These are phyloP conservation scores for Penicillium macrosclerotiorum DNA, from an alignment of 495 filamentous ascomycete species.

Conservation along the genomic window DNA sequence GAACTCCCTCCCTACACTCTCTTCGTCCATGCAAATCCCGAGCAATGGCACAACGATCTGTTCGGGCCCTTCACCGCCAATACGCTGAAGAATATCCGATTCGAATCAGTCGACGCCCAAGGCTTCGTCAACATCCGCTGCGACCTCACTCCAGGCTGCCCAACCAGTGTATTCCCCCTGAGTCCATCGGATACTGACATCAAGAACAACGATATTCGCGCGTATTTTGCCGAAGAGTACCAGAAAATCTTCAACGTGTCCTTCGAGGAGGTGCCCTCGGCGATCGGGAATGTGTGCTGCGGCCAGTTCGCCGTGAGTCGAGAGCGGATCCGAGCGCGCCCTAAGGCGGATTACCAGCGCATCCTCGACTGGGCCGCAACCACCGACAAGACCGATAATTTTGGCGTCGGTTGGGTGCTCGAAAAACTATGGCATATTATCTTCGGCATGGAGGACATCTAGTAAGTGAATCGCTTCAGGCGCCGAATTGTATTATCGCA, in stretches of 20 bases:
- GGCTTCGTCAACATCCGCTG: conserved; percentile 47
- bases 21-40: conserved; percentile 39
- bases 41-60: conserved; percentile 48
- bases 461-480: conserved; percentile 25
- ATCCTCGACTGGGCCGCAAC: conserved; percentile 41
- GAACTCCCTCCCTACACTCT: conserved; percentile 35
- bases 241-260: conserved; percentile 29
- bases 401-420: conserved; percentile 42
- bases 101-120: conserved; percentile 35
- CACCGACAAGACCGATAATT: conserved; percentile 34
- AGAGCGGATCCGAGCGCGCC: conserved; percentile 39
- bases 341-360: conserved; percentile 39
- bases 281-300: conserved; percentile 48
- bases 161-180: conserved; percentile 29
- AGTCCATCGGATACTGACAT: conserved; percentile 32
- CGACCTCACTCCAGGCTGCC: conserved; percentile 36
- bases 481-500: not conserved
- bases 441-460: conserved; percentile 37
- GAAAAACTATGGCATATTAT: conserved; percentile 45
- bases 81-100: conserved; percentile 30
- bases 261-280: conserved; percentile 29
- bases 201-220: conserved; percentile 35
- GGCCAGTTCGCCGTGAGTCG: conserved; percentile 49
- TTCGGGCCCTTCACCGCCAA: conserved; percentile 32
- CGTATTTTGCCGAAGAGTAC: conserved; percentile 34